These are phyloP conservation scores for Euphrasia confusa DNA, from an alignment of 257 asterid genomes.

Conservation along the genomic window DNA sequence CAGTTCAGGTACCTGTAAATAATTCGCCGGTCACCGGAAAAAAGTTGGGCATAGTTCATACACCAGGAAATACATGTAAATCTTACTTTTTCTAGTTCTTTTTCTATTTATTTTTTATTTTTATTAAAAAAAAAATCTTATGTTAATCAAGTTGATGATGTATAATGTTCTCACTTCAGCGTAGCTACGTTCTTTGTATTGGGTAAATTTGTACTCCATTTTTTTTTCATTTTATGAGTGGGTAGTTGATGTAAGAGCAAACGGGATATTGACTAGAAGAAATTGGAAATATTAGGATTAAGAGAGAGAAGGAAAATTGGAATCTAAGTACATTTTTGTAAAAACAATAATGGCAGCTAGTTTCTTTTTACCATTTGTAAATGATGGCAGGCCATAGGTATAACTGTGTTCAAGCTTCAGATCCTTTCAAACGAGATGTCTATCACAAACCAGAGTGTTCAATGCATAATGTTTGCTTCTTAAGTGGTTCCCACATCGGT, in stretches of 20 bases:
- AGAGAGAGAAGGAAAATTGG: not conserved
- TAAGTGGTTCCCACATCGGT: constrained; percentile 28
- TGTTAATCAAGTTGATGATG: constrained; percentile 2
- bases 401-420: constrained; percentile 19
- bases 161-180: not conserved
- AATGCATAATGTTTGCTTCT: constrained; percentile 9
- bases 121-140: no score
- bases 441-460: constrained; percentile 22
- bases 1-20: constrained; percentile 37
- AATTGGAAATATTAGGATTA: not conserved
- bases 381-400: constrained; percentile 34
- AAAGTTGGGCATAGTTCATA: not conserved
- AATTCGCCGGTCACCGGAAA: not conserved
- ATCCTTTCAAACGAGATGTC: constrained; percentile 26
- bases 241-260: not conserved
- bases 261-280: no score
- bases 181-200: not conserved
- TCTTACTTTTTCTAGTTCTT: not conserved
- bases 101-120: not conserved
- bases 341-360: not conserved
- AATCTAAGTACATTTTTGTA: not conserved
- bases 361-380: constrained; percentile 4
- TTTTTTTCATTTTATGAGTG: not conserved
- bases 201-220: not conserved
- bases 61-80: no score